Base-by-base conservation (phyloP, 1,284 basidiomycete genomes). In the Trichosporon sp. region DNA sequence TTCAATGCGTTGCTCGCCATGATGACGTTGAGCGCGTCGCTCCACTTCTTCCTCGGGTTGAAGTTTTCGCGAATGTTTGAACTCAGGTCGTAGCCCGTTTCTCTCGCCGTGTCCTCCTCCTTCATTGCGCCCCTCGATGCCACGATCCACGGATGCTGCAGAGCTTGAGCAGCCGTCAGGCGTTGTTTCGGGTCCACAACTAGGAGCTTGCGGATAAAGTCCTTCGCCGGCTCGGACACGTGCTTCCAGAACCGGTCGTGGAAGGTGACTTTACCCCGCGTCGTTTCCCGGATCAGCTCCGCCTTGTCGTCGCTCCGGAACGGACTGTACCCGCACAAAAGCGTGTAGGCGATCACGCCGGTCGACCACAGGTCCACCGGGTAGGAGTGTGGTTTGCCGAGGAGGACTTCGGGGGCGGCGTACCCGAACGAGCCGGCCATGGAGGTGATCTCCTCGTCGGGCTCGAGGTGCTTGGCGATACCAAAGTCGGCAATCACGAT, bases 401-500 rank as follows among this genome's bases (percentile, higher is more conserved):
- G 89, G 32, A 98, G 86, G 4, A 99, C 92, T 81, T 99, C 96
- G 0, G 94, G 94, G 1, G 96, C 95, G 21, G 96, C 93, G 79
- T 98, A 98, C 0, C 96, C 96, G 73, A 96, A 91, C 76, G 91
- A 93, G 0, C 96, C 96, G 0, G 95, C 96, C 1, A 96, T 85
- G 0, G 90, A 90, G 31, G 89, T 90, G 1, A 98, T 85, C 72
- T 91, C 89, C 78, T 96, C 92, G 40, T 91, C 90, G 0, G 91
- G 85, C 74, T 93, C 89, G 3, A 97, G 85, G 76, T 94, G 92
- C 79, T 94, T 94, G 1, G 95, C 94, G 71, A 99, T 98, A 75
- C 97, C 97, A 82, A 99, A 98, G 84, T 99, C 97, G 21, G 91
- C 94, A 68, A 97, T 94, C 68, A 97, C 94, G 68, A 97, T 88